phyloP scores from a whole-genome alignment of 2,329 filamentous ascomycete species.

The Sphaerulina musiva region DNA sequence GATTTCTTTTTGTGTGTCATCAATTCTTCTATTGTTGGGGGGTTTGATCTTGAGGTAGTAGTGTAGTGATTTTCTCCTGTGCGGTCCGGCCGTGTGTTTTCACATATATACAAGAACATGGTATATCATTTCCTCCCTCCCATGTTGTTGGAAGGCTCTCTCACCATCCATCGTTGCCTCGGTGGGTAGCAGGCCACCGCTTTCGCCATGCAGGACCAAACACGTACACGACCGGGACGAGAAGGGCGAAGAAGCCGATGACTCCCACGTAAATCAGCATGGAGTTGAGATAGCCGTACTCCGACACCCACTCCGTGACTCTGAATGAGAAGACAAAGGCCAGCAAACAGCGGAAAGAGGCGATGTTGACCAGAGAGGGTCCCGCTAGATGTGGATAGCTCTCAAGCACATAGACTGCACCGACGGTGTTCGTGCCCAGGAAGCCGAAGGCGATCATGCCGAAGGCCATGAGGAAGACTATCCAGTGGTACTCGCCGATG shows the following conservation, averaged over 20 bases:
- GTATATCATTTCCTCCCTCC: background rate
- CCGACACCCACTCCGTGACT: conserved; percentile 26
- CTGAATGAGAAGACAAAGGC: conserved; percentile 29
- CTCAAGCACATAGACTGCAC: conserved; percentile 31
- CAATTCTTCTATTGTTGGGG: too few species aligned
- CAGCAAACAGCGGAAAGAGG: conserved; percentile 29
- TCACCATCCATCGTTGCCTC: conserved; percentile 10
- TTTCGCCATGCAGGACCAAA: conserved; percentile 21
- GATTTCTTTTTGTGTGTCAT: too few species aligned
- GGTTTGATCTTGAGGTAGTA: too few species aligned
- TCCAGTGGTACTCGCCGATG: conserved; percentile 23
- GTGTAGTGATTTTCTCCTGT: background rate
- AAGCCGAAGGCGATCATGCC: conserved; percentile 30
- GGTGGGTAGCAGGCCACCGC: conserved; percentile 21
- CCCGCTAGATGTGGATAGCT: conserved; percentile 31
- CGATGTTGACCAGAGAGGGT: conserved; percentile 30
- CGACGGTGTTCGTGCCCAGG: conserved; percentile 29
- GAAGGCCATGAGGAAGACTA: conserved; percentile 26
- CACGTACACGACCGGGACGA: conserved; percentile 27
- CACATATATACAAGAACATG: background rate
- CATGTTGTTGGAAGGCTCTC: background rate
- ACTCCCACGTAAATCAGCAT: conserved; percentile 30
- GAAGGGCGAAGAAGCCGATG: conserved; percentile 22
- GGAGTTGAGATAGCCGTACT: conserved; percentile 26
- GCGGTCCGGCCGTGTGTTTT: background rate